Evolutionary conservation across 208 protist species (phyloP).

Genomic region (Phytomonas sp.): DNA sequence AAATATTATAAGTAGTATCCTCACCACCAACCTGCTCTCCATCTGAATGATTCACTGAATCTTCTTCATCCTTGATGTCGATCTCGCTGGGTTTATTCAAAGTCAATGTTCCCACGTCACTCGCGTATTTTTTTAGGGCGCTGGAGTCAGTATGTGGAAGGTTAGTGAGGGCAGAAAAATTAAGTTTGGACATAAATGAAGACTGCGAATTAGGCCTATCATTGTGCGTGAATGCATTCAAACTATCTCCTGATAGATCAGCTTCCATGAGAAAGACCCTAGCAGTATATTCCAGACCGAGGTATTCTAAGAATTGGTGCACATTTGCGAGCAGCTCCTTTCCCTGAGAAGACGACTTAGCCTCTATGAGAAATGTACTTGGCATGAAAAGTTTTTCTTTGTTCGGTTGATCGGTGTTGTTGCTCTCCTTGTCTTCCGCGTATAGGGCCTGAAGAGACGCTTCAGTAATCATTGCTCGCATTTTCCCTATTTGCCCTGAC

Average conservation of each 20-base stretch:
- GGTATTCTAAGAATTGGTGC: conserved; percentile 49
- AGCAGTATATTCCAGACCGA: conserved; percentile 77
- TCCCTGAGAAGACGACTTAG: conserved; percentile 30
- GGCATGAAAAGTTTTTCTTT: conserved; percentile 28
- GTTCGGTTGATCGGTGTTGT: neutral
- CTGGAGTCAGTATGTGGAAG: neutral
- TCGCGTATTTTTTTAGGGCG: neutral
- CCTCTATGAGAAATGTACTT: conserved; percentile 25
- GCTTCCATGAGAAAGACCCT: conserved; percentile 69
- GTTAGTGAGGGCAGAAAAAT: neutral
- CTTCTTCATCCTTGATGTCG: neutral
- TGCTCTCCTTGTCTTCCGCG: neutral
- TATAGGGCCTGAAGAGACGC: conserved; percentile 45
- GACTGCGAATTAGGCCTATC: neutral
- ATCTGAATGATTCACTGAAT: neutral
- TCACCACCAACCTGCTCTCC: conserved; percentile 22
- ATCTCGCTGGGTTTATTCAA: neutral
- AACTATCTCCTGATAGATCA: conserved; percentile 18
- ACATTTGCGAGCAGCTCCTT: conserved; percentile 43
- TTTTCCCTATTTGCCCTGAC: conserved; percentile 72
- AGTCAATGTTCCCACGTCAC: neutral
- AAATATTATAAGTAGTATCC: conserved; percentile 83
- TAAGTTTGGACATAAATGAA: neutral
- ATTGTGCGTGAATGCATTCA: conserved; percentile 14
- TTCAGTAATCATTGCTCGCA: conserved; percentile 86